Evolutionary conservation across 2,329 filamentous ascomycete species (phyloP).

Genomic region (Emydomyces testavorans): DNA sequence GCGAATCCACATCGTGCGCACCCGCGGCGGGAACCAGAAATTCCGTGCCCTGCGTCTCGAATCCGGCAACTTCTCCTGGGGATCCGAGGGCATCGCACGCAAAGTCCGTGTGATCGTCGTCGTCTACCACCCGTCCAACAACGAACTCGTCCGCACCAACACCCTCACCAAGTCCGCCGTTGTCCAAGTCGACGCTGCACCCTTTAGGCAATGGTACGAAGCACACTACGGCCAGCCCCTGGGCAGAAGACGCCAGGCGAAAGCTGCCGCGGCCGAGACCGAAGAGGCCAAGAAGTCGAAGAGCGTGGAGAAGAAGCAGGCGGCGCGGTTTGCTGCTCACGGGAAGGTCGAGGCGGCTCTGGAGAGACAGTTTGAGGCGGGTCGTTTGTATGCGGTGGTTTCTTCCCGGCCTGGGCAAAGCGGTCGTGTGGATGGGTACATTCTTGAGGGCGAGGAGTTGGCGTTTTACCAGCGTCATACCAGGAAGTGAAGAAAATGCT

Average conservation of each 20-base stretch:
- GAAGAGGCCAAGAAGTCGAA: slow-evolving; percentile 80
- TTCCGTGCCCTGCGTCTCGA: slow-evolving; percentile 98
- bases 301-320: slow-evolving; percentile 92
- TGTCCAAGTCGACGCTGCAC: slow-evolving; percentile 95
- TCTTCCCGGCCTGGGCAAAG: slow-evolving; percentile 92
- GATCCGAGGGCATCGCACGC: slow-evolving; percentile 92
- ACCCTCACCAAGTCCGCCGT: slow-evolving; percentile 98
- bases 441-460: slow-evolving; percentile 98
- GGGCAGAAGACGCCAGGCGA: slow-evolving; percentile 83
- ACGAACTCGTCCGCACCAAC: slow-evolving; percentile 99
- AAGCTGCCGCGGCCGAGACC: slow-evolving; percentile 47
- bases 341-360: slow-evolving; percentile 90
- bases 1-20: slow-evolving; percentile 93
- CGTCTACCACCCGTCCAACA: slow-evolving; percentile 99
- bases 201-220: slow-evolving; percentile 99
- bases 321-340: slow-evolving; percentile 62
- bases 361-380: slow-evolving; percentile 99
- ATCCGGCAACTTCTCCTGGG: slow-evolving; percentile 98
- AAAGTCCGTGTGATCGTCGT: slow-evolving; percentile 99
- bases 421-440: slow-evolving; percentile 91
- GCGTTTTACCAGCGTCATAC: slow-evolving; percentile 99
- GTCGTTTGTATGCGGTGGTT: slow-evolving; percentile 89
- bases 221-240: slow-evolving; percentile 91
- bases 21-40: slow-evolving; percentile 97
- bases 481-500: slow-evolving; percentile 77